Base-by-base conservation (phyloP, 2,329 filamentous ascomycete species). In the Dothistroma septosporum region DNA sequence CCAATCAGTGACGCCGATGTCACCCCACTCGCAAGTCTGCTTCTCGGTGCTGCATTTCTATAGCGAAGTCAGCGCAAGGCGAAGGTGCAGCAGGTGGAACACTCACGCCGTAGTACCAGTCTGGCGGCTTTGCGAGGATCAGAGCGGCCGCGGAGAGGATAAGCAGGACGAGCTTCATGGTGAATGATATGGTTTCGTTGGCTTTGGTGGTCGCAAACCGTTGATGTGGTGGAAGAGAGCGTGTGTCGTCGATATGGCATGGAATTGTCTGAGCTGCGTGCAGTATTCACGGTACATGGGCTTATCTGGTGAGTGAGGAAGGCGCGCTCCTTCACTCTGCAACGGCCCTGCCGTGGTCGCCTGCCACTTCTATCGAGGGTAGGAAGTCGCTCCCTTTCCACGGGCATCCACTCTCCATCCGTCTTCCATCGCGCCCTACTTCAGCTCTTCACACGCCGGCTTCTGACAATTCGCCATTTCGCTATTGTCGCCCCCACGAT, bases 1-100 rank as follows among this genome's bases (percentile, higher is more conserved):
- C 50, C 50, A 53, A 6, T 53, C 28, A 21, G 50, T 53, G 24
- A 53, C 50, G n/a, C 50, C 50, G n/a, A 53, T 32, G n/a, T 53
- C 50, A 12, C 50, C 50, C 50, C 50, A 53, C 31, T 53, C 50
- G 31, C 50, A 53, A 10, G 24, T 53, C 50, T 53, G 50, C 24
- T 53, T 32, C 50, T 53, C 31, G 31, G 35, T 28, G 11, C 21
- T 35, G 50, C 50, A 53, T 33, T 33, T 53, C 50, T 53, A 31
- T 9, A 14, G 12, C 11, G 24, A 28, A 9, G 11, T 35, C 16
- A 35, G 50, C 11, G 33, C 3, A 12, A 14, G 4, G 11, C 10
- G 28, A 11, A 24, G 10, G 16, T 31, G 22, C 10, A 16, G 22
- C 0, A 2, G 9, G 2, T 24, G 22, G 28, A 48, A 19, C 4